These are phyloP conservation scores for Ophiostoma pallidulum DNA, from an alignment of 2,329 filamentous ascomycete species.

Conservation along the genomic window DNA sequence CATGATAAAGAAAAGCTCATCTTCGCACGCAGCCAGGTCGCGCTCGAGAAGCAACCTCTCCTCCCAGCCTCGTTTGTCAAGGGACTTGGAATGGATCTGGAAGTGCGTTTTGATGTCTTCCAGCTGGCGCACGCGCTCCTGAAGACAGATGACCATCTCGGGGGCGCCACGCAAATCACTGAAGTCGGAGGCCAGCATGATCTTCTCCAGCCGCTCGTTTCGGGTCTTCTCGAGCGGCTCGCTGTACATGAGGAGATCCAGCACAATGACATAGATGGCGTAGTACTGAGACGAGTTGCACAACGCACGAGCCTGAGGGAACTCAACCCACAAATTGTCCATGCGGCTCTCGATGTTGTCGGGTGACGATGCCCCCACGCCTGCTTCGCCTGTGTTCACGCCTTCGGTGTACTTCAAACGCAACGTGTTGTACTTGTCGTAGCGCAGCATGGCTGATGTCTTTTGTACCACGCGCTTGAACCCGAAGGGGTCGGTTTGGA, in stretches of 20 bases:
- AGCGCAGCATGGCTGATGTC: conserved; percentile 86
- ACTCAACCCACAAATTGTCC: conserved; percentile 94
- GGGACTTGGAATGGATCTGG: conserved; percentile 77
- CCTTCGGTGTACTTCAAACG: conserved; percentile 96
- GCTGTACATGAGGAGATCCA: conserved; percentile 91
- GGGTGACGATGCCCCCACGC: conserved; percentile 31
- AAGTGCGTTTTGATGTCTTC: conserved; percentile 96
- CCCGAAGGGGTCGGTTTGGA: conserved; percentile 86
- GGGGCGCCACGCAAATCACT: conserved; percentile 91
- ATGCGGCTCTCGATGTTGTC: conserved; percentile 67
- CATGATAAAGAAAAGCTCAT: conserved; percentile 99
- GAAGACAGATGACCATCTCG: conserved; percentile 82
- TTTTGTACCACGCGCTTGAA: conserved; percentile 96
- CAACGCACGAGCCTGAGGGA: conserved; percentile 85
- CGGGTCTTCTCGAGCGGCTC: conserved; percentile 97
- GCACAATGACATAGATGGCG: conserved; percentile 93
- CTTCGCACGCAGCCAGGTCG: conserved; percentile 81
- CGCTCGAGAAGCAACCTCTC: conserved; percentile 82
- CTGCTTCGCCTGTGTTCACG: conserved; percentile 57
- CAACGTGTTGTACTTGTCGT: conserved; percentile 96
- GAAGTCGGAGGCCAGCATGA: conserved; percentile 97
- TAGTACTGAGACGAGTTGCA: conserved; percentile 98
- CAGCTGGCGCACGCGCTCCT: conserved; percentile 85
- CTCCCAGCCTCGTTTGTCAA: conserved; percentile 86
- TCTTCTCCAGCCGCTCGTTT: conserved; percentile 90